phyloP scores from a whole-genome alignment of 192 early-diverging fungal species.

The Backusella sp. region DNA sequence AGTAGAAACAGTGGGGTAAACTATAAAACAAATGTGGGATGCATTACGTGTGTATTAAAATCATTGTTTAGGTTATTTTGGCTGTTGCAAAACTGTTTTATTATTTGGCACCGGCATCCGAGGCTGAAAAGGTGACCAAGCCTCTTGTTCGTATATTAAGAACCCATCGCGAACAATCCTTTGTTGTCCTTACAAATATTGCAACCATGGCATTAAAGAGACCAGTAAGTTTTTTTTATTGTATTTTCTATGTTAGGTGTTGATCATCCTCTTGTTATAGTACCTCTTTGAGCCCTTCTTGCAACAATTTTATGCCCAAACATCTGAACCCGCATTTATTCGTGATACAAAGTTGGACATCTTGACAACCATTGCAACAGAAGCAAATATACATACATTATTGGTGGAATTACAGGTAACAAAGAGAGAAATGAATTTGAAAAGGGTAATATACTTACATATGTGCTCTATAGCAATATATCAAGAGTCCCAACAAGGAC shows the following conservation, averaged over 20 bases:
- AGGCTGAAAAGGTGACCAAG: conserved; percentile 57
- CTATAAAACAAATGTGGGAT: background rate
- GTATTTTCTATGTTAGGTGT: background rate
- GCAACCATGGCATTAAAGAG: conserved; percentile 65
- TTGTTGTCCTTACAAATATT: conserved; percentile 76
- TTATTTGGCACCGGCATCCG: conserved; percentile 59
- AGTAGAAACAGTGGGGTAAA: conserved; percentile 81
- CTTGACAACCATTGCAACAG: conserved; percentile 63
- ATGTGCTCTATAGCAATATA: conserved; percentile 54
- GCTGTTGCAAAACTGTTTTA: conserved; percentile 65
- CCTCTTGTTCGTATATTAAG: conserved; percentile 78
- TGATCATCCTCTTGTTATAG: conserved; percentile 13
- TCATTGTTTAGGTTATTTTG: conserved; percentile 56
- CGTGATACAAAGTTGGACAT: conserved; percentile 86
- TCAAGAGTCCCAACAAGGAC: conserved; percentile 61
- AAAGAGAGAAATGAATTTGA: too few species aligned
- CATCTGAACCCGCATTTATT: conserved; percentile 75
- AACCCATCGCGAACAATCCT: conserved; percentile 73
- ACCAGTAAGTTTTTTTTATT: conserved; percentile 44
- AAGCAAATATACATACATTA: conserved; percentile 66
- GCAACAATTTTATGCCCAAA: conserved; percentile 79
- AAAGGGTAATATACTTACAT: too few species aligned
- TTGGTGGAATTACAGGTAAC: conserved; percentile 73
- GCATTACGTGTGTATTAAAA: background rate
- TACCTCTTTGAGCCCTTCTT: conserved; percentile 68